Base-by-base conservation (phyloP, 805 yeast species). In the Phaffomyces antillensis region DNA sequence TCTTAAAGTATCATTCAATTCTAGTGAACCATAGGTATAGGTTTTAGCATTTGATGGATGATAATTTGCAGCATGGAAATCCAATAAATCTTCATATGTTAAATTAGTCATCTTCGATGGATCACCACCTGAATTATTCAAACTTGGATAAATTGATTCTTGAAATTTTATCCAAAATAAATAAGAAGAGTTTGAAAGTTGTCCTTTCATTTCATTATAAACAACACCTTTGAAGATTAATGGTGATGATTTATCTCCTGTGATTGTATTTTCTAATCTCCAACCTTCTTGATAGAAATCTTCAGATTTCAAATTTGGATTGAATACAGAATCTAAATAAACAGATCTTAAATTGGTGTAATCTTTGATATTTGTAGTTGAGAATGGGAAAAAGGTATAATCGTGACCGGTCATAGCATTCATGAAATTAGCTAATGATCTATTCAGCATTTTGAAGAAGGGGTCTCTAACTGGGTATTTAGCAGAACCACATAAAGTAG, bases 391-490 rank as follows among this genome's bases (percentile, higher is more conserved):
- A 63, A 81, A 90, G 0, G 99, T 93, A 60, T 89, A 90, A 64
- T 93, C 98, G 55, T 86, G 90, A 20, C 96, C 99, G 0, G 99
- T 93, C 96, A 93, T 87, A 9, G 99, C 99, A 62, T 93, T 93
- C 99, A 93, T 93, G 65, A 89, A 93, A 62, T 88, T 93, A 31
- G 96, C 81, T 56, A 93, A 68, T n/a, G 97, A 88, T 51, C 97
- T 69, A 62, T 89, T 91, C 47, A 91, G 71, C 99, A 93, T 93
- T 62, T 91, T 91, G 76, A 93, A 93, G 64, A 93, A 93, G 2
- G 99, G 99, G 65, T 93, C 99, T 53, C 97, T 72, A 2, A 93
- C 96, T 3, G 97, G 97, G 62, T 79, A 93, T 59, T 83, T 85
- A 45, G 76, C 71, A 1, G 97, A 89, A 3, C 99, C 99, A 67